Evolutionary conservation across 148 eudicot species (phyloP), one percentile per base, ranked within the genome.

Genomic region (Silene conica): DNA sequence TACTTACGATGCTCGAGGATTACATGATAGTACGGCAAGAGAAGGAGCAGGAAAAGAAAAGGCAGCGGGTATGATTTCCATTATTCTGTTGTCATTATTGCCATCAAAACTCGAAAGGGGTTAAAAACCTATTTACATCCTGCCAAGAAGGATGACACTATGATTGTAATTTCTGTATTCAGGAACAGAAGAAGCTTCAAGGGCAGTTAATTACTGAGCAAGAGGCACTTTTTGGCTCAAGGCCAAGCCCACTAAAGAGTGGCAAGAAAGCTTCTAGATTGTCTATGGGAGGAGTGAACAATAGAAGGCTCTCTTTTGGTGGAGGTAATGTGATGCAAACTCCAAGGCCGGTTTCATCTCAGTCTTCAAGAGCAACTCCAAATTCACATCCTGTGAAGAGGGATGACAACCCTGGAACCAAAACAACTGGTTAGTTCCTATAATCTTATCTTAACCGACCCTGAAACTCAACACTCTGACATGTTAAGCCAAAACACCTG

Each of bases 181-280:
- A 96, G 99, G 99, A 96, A 78, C 96, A 92, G 76, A 96, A 92
- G 91, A 96, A 90, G 85, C 86, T 92, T 66, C 92, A 96, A 81
- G 99, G 97, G 77, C 96, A 92, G 73, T 75, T 96, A 62, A 89
- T 90, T n/a, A 85, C 96, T 25, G 99, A 96, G 78, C 97, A 92
- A 73, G 97, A 96, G 86, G 91, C 92, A 69, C 85, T 96, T 18
- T 96, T 90, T 73, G 99, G 99, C 63, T 92, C 99, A 82, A 96
- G 92, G 80, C 96, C 97, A 41, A 96, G 99, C 75, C 97, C 97
- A 50, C 73, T 87, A 82, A 96, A 96, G 83, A 86, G 81, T 87
- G 92, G 76, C 28, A 95, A 92, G 80, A 96, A 89, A 77, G 81
- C 83, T 77, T 78, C 86, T 23, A 72, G 97, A 81, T 72, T 86